Conservation (phyloP, 116 monocot species). For the Zostera marina region DNA sequence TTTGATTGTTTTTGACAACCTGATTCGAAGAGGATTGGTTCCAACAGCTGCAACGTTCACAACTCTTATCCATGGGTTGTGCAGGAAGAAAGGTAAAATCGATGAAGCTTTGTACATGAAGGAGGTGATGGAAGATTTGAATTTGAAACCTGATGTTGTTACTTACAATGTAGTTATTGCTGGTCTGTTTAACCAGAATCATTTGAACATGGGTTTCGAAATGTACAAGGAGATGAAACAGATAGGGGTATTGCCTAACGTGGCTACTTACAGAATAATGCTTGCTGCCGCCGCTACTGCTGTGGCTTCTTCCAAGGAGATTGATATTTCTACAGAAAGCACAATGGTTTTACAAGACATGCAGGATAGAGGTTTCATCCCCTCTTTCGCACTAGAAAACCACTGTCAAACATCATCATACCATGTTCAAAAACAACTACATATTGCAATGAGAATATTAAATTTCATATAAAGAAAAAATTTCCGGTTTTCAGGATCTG, state of each 20-base stretch:
- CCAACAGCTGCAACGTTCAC: conserved; percentile 83
- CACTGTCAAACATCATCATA: conserved; percentile 5
- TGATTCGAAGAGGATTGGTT: conserved; percentile 30
- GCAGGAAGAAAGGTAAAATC: conserved; percentile 30
- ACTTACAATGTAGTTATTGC: conserved; percentile 77
- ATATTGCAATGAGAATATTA: conserved; percentile 31
- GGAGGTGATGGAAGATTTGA: conserved; percentile 37
- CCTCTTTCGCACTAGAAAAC: background rate
- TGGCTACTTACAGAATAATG: conserved; percentile 62
- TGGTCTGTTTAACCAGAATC: conserved; percentile 32
- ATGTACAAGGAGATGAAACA: conserved; percentile 64
- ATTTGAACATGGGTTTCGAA: conserved; percentile 23
- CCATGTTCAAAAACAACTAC: conserved; percentile 18
- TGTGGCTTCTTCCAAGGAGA: conserved; percentile 34
- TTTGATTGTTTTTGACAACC: conserved; percentile 36
- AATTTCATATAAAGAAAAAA: conserved; percentile 25
- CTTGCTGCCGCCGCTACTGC: conserved; percentile 25
- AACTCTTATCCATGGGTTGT: conserved; percentile 49
- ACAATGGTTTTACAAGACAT: conserved; percentile 55
- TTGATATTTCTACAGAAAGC: conserved; percentile 19
- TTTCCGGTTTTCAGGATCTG: background rate
- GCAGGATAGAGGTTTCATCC: conserved; percentile 45
- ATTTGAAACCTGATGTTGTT: conserved; percentile 53
- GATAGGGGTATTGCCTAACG: conserved; percentile 55
- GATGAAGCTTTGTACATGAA: conserved; percentile 50